Evolutionary conservation across 176 grass and related monocot species (phyloP), one percentile per base, ranked within the genome.

Genomic region (Paspalum notatum): DNA sequence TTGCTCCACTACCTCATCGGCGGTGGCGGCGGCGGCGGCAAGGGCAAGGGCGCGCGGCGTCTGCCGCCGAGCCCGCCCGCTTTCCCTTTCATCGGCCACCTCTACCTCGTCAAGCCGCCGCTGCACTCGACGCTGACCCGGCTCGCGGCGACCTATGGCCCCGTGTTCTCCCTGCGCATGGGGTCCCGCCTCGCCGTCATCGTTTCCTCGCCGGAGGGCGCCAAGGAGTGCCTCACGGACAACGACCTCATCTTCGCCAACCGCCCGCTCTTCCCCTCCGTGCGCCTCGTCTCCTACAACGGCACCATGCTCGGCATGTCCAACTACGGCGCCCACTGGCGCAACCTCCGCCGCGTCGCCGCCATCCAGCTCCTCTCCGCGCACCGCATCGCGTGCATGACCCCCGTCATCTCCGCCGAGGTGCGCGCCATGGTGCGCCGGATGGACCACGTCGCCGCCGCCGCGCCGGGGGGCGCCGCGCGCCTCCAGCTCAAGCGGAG

Each of bases 231-330:
- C 84, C 85, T 95, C 85, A 88, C 82, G 21, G 77, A 59, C 6
- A 66, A 92, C 56, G 93, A 92, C 78, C 55, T 88, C 50, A 3
- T 60, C 51, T 92, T 95, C 85, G 87, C 90, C 49, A 90, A 92
- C 82, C 87, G 90, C 15, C 90, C 90, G 15, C 82, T 27, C 18
- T 71, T 88, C 57, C 75, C 75, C 0, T 83, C 87, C 1, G 51
- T 16, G 40, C 8, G n/a, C 63, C 82, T 80, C 82, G 37, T 63
- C 0, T 78, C 81, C 78, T 83, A 84, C 74, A 67, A 45, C 26
- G 84, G 80, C 84, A 73, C 82, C 20, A 26, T 82, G 63, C 49
- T 95, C 39, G 9, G 24, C 12, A 67, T 45, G 27, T 66, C 82
- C 26, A 71, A 72, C 66, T 95, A 95, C 72, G 87, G 90, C 9